Evolutionary conservation across 495 filamentous ascomycete species (phyloP), one percentile per base, ranked within the genome.

Genomic region (Corynascus novoguineensis): DNA sequence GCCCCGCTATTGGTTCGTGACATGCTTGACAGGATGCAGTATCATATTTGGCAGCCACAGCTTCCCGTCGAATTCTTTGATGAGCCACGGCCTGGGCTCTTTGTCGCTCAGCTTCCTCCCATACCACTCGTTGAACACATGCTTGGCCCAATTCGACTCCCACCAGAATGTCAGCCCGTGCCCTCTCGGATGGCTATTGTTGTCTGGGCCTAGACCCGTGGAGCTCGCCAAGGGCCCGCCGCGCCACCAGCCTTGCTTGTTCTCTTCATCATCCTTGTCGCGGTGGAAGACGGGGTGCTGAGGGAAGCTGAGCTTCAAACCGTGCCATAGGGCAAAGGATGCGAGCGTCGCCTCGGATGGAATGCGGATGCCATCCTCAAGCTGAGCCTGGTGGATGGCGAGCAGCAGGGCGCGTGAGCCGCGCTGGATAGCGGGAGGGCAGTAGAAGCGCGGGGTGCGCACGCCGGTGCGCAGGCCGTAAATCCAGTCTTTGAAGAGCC

Each of bases 401-500:
- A 70, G 46, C 12, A 70, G 42, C 19, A 70, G 58, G 6, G 55
- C 11, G 35, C 69, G 61, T 19, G 58, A 62, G 21, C 61, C 56
- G 28, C 69, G 65, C 55, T 42, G 60, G 47, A 71, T 67, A 40
- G 69, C 69, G 10, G 69, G 69, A 45, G 69, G 69, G 62, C 67
- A 69, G 47, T 68, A 69, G 50, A 62, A 70, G 38, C 67, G 65
- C 19, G 65, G 63, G 1, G 67, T 70, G 6, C 55, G 37, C 32
- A 47, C 5, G 27, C 62, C 68, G 19, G 48, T 12, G 27, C 28
- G 67, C 78, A 67, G 87, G 32, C 67, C 67, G 50, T 50, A 6
- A 22, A 71, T 41, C 68, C 68, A 71, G 59, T 68, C 64, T 34
- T 74, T 77, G 55, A 78, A 77, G 40, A 78, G 69, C 81, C 81